Conservation (phyloP, 352 stramenopile species). For the Pythium folliculosum region DNA sequence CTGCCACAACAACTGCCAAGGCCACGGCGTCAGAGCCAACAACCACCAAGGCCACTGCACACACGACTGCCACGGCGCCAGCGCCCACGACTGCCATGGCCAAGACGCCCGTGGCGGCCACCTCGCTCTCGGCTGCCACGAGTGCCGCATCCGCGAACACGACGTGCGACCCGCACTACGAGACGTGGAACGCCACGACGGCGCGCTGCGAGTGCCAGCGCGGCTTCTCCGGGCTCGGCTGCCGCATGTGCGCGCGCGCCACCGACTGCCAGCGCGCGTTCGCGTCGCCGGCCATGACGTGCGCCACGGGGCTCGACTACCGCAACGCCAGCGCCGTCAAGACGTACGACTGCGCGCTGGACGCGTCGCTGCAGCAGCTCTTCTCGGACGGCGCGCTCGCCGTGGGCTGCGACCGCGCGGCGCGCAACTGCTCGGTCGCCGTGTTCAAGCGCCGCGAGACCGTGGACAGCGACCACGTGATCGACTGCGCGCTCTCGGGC, state of each 20-base stretch:
- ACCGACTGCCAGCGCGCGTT: slow-evolving; percentile 43
- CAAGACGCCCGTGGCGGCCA: not conserved
- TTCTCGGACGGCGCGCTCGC: slow-evolving; percentile 69
- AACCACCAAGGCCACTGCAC: not conserved
- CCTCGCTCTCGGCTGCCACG: not conserved
- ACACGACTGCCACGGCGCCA: not conserved
- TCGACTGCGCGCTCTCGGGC: slow-evolving; percentile 64
- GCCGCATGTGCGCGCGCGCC: slow-evolving; percentile 53
- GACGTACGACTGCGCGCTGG: slow-evolving; percentile 70
- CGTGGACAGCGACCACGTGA: slow-evolving; percentile 53
- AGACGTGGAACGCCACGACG: slow-evolving; percentile 52
- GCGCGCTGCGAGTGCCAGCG: slow-evolving; percentile 53
- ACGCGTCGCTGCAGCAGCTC: slow-evolving; percentile 53
- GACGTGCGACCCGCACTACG: slow-evolving; percentile 61
- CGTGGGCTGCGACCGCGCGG: slow-evolving; percentile 57
- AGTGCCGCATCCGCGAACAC: not conserved
- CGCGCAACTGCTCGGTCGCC: slow-evolving; percentile 55
- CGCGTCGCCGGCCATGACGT: slow-evolving; percentile 31
- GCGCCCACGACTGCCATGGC: not conserved
- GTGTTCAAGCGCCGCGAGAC: slow-evolving; percentile 64
- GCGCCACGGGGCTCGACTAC: slow-evolving; percentile 54
- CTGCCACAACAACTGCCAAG: not conserved
- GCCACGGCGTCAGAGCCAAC: not conserved
- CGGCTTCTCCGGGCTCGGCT: slow-evolving; percentile 65
- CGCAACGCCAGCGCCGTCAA: slow-evolving; percentile 47